Base-by-base conservation (phyloP, 164 flowering plant species). In the Piper longum region DNA sequence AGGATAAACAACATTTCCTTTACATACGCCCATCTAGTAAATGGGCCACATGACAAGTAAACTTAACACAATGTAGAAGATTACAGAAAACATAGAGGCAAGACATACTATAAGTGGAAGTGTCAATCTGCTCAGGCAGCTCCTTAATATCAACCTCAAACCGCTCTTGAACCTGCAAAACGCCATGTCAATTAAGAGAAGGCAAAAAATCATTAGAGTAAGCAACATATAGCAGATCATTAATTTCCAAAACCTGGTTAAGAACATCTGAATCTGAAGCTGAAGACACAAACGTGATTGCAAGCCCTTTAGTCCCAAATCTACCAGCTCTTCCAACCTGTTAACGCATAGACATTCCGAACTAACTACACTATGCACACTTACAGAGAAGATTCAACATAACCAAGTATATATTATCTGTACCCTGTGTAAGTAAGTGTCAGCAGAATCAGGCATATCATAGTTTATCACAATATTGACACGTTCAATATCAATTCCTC, bases 401-500 rank as follows among this genome's bases (percentile, higher is more conserved):
- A 0, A 16, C 4, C 48, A 62, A 62, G 36, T 5, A 51, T 43
- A 7, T 3, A 6, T 7, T 0, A 26, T 26, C 36, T 40, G 17
- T 63, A 93, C 97, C 88, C 98, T 81, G 74, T 93, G 98, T 42
- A 93, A 72, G 61, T 93, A 93, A 5, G 98, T 90, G 67, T 93
- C 98, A 0, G 98, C 98, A 75, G 96, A 88, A 74, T 93, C 98
- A 3, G 98, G 98, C 98, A 93, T 93, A 76, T 93, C 97, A 80
- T 93, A 93, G 69, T 93, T 93, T 70, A 93, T 88, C 39, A 93
- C 98, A 67, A 93, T 93, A 76, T 93, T 93, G 1, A 93, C 97
- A 9, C 98, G 87, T 64, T 90, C 98, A 67, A 93, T 90, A 68
- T 93, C 98, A 65, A 93, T 93, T 13, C 98, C 98, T 66, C 98